phyloP scores from a whole-genome alignment of 495 filamentous ascomycete species.

The Trichoderma parareesei region DNA sequence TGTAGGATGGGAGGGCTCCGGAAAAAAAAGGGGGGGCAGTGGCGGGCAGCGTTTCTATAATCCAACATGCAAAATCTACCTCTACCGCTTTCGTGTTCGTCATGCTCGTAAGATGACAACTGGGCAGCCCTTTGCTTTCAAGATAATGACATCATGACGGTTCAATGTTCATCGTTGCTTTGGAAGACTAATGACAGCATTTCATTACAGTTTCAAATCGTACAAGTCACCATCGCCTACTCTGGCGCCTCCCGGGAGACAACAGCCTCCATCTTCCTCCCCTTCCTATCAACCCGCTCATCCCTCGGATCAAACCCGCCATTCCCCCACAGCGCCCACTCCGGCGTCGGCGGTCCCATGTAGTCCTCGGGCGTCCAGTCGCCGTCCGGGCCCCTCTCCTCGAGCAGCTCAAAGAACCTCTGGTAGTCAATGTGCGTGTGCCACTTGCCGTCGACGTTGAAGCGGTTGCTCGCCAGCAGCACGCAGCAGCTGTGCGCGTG shows the following conservation, averaged over 20 bases:
- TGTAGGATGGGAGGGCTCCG: not conserved
- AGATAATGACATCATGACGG: not conserved
- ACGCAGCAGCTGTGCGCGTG: slow-evolving; percentile 92
- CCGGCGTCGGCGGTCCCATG: slow-evolving; percentile 69
- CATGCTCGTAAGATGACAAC: too few relatives aligned
- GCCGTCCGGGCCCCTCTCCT: slow-evolving; percentile 53
- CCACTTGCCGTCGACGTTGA: slow-evolving; percentile 68
- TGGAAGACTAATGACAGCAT: not conserved
- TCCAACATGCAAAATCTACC: not conserved
- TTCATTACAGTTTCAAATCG: not conserved
- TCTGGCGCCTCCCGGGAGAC: slow-evolving; percentile 5
- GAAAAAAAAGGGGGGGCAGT: not conserved
- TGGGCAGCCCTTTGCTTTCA: not conserved
- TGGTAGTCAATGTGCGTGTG: slow-evolving; percentile 86
- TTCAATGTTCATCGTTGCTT: too few relatives aligned
- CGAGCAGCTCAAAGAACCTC: slow-evolving; percentile 76
- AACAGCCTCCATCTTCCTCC: slow-evolving; percentile 36
- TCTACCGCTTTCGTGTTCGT: not conserved
- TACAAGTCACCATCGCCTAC: not conserved
- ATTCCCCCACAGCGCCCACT: slow-evolving; percentile 92
- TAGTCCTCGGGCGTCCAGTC: slow-evolving; percentile 86
- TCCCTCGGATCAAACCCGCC: slow-evolving; percentile 92
- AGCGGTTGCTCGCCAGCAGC: slow-evolving; percentile 70
- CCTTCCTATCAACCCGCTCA: slow-evolving; percentile 74
- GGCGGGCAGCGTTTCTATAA: slow-evolving; percentile 6